Percentiles rank a stretch among this genome's conserved stretches.
Evolutionary conservation across 179 eudicot species (phyloP).

Genomic region (Spergularia azorica): DNA sequence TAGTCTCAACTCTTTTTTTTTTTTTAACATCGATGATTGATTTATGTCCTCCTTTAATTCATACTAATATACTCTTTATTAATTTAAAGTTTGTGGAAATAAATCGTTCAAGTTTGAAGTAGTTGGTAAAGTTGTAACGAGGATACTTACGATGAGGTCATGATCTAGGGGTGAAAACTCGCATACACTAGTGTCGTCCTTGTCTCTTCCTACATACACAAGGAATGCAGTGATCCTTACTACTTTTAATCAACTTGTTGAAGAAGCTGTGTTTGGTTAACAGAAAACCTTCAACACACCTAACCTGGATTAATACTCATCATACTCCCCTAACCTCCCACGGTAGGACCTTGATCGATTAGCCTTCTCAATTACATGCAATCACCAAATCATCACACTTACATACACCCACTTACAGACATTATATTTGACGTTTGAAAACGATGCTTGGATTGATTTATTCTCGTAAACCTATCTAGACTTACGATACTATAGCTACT

Average conservation of each 20-base stretch:
- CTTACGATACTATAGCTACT: no score
- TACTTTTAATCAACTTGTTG: background rate
- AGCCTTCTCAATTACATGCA: background rate
- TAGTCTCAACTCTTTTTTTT: background rate
- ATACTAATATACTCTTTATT: no score
- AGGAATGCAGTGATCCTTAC: background rate
- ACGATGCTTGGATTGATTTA: no score
- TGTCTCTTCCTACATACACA: no score
- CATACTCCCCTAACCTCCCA: background rate
- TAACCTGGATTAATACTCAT: slow-evolving; percentile 10
- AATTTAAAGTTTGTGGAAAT: background rate
- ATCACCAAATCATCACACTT: slow-evolving; percentile 1
- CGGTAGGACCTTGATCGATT: slow-evolving; percentile 19
- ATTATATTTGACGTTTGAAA: no score
- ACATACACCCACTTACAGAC: background rate
- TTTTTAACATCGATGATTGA: background rate
- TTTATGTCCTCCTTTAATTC: background rate
- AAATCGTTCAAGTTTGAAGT: background rate
- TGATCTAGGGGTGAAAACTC: background rate
- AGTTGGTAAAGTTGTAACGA: background rate
- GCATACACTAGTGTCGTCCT: no score
- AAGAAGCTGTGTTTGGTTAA: background rate
- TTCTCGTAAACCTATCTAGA: no score
- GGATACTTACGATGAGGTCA: no score
- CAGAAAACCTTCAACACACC: slow-evolving; percentile 20